phyloP scores from a whole-genome alignment of 2,329 filamentous ascomycete genomes.

The Alternaria atra region DNA sequence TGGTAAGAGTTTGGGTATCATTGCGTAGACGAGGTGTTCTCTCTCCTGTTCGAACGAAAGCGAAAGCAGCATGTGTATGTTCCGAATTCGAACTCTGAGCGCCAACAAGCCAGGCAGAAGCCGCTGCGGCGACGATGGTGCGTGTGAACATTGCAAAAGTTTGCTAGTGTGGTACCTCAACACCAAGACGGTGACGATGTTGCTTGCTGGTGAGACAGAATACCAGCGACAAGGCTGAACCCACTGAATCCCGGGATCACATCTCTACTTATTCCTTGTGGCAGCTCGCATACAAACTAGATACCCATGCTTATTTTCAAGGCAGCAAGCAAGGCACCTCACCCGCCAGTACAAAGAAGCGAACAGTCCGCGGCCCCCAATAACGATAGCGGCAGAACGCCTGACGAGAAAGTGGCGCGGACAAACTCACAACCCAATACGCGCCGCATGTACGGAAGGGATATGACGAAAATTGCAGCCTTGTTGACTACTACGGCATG shows the following conservation, averaged over 20 bases:
- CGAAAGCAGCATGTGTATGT: slow-evolving; percentile 59
- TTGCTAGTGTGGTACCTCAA: slow-evolving; percentile 14
- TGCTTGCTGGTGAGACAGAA: slow-evolving; percentile 13
- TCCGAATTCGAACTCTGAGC: slow-evolving; percentile 31
- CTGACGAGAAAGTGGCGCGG: slow-evolving; percentile 6
- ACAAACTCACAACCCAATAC: slow-evolving; percentile 4
- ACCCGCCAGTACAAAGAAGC: slow-evolving; percentile 9
- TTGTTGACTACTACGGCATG: background rate
- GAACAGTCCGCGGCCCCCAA: slow-evolving; percentile 11
- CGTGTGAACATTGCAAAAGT: slow-evolving; percentile 37
- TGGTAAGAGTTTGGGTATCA: slow-evolving; percentile 55
- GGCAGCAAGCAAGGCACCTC: slow-evolving; percentile 6
- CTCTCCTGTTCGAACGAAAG: slow-evolving; percentile 65
- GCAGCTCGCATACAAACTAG: slow-evolving; percentile 8
- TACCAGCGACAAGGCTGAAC: slow-evolving; percentile 20
- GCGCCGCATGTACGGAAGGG: slow-evolving; percentile 11
- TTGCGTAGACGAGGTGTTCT: slow-evolving; percentile 56
- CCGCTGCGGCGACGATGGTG: slow-evolving; percentile 31
- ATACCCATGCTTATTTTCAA: slow-evolving; percentile 3
- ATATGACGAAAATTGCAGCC: background rate
- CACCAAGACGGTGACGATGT: slow-evolving; percentile 8
- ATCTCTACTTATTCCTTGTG: slow-evolving; percentile 17
- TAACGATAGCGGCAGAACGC: slow-evolving; percentile 8
- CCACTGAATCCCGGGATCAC: slow-evolving; percentile 3
- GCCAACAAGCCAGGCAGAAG: slow-evolving; percentile 33